Conservation (phyloP, 257 asterid species). For the Nemophila menziesii region DNA sequence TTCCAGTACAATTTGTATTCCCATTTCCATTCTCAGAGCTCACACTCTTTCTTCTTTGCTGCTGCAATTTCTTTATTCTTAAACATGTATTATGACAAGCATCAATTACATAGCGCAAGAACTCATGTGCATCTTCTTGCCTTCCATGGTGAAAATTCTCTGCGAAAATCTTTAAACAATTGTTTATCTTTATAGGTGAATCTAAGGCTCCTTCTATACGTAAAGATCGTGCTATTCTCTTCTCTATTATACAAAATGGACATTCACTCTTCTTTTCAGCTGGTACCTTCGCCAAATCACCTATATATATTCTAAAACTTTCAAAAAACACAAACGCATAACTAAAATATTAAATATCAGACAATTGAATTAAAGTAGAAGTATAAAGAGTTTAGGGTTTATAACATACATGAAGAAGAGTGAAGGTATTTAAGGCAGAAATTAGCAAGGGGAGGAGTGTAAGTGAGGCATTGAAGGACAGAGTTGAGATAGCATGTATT, state of each 20-base stretch:
- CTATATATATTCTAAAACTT: constrained; percentile 19
- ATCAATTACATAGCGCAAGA: constrained; percentile 93
- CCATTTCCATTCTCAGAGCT: constrained; percentile 30
- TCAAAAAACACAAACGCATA: constrained; percentile 1
- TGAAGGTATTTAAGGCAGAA: constrained; percentile 81
- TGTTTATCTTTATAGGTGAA: constrained; percentile 31
- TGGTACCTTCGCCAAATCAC: constrained; percentile 51
- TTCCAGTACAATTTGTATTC: too few relatives aligned
- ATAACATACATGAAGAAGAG: constrained; percentile 29
- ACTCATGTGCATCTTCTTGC: constrained; percentile 33
- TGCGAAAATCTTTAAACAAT: constrained; percentile 2
- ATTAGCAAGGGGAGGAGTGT: constrained; percentile 89
- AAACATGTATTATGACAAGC: constrained; percentile 92
- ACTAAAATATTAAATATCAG: too few relatives aligned
- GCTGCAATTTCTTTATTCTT: constrained; percentile 57
- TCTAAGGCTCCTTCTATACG: constrained; percentile 51
- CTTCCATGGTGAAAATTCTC: constrained; percentile 4
- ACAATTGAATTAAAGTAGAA: not conserved
- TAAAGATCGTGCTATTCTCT: constrained; percentile 72
- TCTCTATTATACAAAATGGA: constrained; percentile 88
- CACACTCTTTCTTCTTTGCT: constrained; percentile 44
- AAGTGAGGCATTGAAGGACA: constrained; percentile 97
- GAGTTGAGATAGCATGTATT: constrained; percentile 94
- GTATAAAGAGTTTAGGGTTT: not conserved
- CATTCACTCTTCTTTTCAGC: constrained; percentile 86